These are phyloP conservation scores for Dacryopinax spathularia DNA, from an alignment of 768 basidiomycete species.

Conservation along the genomic window DNA sequence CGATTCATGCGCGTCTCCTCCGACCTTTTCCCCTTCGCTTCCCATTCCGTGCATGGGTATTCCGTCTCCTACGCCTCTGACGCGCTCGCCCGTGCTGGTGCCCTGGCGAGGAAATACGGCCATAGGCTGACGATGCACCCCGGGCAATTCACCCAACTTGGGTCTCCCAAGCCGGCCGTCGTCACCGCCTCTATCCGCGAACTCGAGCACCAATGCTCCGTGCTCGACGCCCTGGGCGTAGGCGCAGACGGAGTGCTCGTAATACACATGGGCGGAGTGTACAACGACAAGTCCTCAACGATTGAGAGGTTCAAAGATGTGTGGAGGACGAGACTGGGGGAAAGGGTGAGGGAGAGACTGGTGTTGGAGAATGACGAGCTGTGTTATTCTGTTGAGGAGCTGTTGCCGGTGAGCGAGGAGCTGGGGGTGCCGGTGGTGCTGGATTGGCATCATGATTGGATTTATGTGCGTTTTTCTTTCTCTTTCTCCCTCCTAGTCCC, in stretches of 20 bases:
- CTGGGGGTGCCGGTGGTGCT: constrained; percentile 60
- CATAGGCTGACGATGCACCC: constrained; percentile 80
- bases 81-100: constrained; percentile 33
- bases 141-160: constrained; percentile 62
- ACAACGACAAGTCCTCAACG: constrained; percentile 62
- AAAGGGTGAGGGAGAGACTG: constrained; percentile 52
- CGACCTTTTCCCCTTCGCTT: constrained; percentile 87
- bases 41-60: constrained; percentile 69
- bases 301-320: constrained; percentile 59
- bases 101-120: constrained; percentile 50
- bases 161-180: constrained; percentile 61
- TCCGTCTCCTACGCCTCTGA: constrained; percentile 56
- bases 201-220: constrained; percentile 65
- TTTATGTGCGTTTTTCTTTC: constrained; percentile 30
- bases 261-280: constrained; percentile 71
- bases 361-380: constrained; percentile 95
- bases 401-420: constrained; percentile 76
- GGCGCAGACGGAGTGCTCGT: constrained; percentile 80
- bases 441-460: constrained; percentile 72
- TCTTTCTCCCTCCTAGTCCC: constrained; percentile 35
- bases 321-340: constrained; percentile 42
- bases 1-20: constrained; percentile 81
- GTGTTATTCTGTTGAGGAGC: constrained; percentile 79
- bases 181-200: constrained; percentile 65
- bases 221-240: constrained; percentile 72